Percentiles rank a stretch among this genome's conserved stretches.
phyloP scores from a whole-genome alignment of 805 yeast genomes.

The Cyberlindnera xishuangbannaensis region DNA sequence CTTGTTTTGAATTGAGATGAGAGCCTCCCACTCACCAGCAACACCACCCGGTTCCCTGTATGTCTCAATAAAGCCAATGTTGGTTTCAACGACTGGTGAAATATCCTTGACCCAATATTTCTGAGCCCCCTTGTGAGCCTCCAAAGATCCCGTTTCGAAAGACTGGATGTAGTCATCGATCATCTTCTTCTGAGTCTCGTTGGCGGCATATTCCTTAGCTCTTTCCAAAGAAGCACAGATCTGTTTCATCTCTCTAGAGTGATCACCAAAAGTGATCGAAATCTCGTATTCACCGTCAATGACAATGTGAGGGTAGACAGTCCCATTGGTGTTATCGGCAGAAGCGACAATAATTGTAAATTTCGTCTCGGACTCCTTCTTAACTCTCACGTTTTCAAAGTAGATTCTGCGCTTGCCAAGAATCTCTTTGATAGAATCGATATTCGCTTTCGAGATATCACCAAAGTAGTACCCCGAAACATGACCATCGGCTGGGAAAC shows the following conservation, averaged over 20 bases:
- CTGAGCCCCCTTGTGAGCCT: constrained; percentile 81
- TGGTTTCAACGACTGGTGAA: constrained; percentile 73
- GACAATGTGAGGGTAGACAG: constrained; percentile 48
- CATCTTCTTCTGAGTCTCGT: constrained; percentile 66
- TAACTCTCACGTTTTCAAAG: constrained; percentile 78
- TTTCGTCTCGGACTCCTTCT: constrained; percentile 41
- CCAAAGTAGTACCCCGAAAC: constrained; percentile 67
- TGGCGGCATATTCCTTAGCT: constrained; percentile 64
- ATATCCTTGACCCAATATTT: constrained; percentile 83
- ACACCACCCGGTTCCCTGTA: constrained; percentile 90
- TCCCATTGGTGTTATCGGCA: constrained; percentile 41
- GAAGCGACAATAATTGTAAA: constrained; percentile 69
- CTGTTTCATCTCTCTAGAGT: constrained; percentile 52
- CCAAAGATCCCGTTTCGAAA: constrained; percentile 76
- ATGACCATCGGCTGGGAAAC: constrained; percentile 76
- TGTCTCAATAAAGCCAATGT: constrained; percentile 88
- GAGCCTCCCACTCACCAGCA: constrained; percentile 90
- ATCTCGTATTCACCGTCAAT: constrained; percentile 36
- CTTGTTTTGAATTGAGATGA: constrained; percentile 85
- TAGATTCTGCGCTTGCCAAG: constrained; percentile 56
- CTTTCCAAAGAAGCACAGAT: constrained; percentile 50
- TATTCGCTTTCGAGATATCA: constrained; percentile 50
- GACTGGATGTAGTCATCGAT: constrained; percentile 60
- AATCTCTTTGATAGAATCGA: constrained; percentile 60
- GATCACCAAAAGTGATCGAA: constrained; percentile 72